Base-by-base conservation (phyloP, 1,139 yeast genomes). In the Lodderomyces metapsilosis region DNA sequence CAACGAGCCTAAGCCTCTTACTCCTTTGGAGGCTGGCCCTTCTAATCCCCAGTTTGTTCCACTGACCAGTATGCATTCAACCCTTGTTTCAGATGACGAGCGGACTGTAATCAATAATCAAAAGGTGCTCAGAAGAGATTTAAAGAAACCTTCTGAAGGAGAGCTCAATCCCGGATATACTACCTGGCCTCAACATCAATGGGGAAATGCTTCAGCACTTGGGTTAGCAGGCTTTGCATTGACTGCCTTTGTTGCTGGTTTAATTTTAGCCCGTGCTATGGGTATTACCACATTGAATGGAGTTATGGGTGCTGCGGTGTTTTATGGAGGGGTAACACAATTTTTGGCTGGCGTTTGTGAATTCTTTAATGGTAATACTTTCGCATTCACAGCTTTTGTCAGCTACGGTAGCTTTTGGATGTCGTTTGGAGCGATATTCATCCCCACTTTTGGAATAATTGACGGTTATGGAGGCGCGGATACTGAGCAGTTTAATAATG, bases 191-290 rank as follows among this genome's bases (percentile, higher is more conserved):
- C 50, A 47, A 18, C 56, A 64, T 39, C 51, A 64, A 39, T 61
- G 71, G 44, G 85, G 76, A 28, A 80, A 82, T 52, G 84, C 87
- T 1, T 77, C 80, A 20, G 85, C 88, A 3, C 61, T 80, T 46
- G 87, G 86, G 2, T 66, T 80, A 43, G 66, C 75, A 20, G 79
- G 77, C 2, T 81, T 78, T 59, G 68, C 74, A 16, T 52, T 74
- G 46, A 69, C 78, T 24, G 76, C 83, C 1, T 70, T 80, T 51
- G 67, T 68, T 11, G 62, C 74, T 43, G 71, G 76, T 1, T 66
- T 80, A 55, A 54, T 45, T 47, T 64, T 69, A 38, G 69, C 71
- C 16, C 60, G 55, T 43, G 76, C 76, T 12, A 64, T 62, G 66
- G 76, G 76, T 4, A 55, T 72, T 27, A 47, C 48, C 2, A 49